Base-by-base conservation (phyloP, 225 moss, liverwort and hornwort species). In the Anthoceros angustus region DNA sequence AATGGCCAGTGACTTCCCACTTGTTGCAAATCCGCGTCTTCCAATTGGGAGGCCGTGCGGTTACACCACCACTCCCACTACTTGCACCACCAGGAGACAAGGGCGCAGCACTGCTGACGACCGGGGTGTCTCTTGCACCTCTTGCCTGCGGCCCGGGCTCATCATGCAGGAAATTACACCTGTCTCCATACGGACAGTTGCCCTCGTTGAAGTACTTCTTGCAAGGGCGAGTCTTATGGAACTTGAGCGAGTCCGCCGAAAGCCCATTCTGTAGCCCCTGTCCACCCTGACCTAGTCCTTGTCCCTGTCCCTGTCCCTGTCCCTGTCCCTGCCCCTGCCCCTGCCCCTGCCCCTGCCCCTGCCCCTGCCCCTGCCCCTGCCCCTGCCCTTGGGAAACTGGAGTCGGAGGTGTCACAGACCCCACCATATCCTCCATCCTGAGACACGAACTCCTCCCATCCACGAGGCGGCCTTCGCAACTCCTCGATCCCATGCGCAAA, bases 401-500 rank as follows among this genome's bases (percentile, higher is more conserved):
- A 43, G 43, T 46, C 42, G 50, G 71, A 50, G 14, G 40, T 46
- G 12, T 55, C 68, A 21, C 45, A 41, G 10, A 24, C 63, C 50
- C 39, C 67, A 43, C 14, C 60, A 25, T 42, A 76, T 40, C 72
- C 72, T 0, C 62, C 70, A 39, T 91, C 95, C 68, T 85, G 85
- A 15, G 86, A 86, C n/a, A 83, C 87, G 70, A 80, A 79, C 67
- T 95, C 94, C 65, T 95, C 94, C 94, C 69, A 74, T 12, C 76
- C 79, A 69, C 62, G 65, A 39, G 68, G 39, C n/a, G 79, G 79
- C 45, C 74, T 32, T 39, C 79, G 74, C 10, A 83, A 76, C 76
- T 98, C 98, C 73, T 98, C 98, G 85, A 88, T 92, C 25, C 98
- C 98, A 39, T 98, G 98, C 2, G 98, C 98, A 64, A 98, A 98